phyloP scores from a whole-genome alignment of 2,329 filamentous ascomycete genomes.

The Lasiodiplodia hormozganensis region DNA sequence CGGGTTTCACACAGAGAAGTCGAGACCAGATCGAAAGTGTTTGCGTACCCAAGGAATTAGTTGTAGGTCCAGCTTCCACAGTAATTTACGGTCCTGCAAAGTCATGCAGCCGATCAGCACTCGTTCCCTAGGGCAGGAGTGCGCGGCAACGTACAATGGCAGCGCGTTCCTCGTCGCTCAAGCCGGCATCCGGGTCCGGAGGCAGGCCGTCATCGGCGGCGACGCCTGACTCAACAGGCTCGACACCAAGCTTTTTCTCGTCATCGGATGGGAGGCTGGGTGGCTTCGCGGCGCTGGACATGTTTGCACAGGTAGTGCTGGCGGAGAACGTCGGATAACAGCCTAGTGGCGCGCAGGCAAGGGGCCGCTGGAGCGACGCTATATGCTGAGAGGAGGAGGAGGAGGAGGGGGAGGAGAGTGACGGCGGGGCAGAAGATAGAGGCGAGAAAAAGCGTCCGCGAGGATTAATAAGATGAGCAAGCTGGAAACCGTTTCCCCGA shows the following conservation, averaged over 20 bases:
- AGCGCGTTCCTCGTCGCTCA: slow-evolving; percentile 68
- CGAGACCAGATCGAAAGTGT: neutral
- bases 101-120: neutral
- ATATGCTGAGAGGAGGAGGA: neutral
- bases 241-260: slow-evolving; percentile 31
- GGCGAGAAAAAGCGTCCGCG: neutral
- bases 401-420: neutral
- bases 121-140: neutral
- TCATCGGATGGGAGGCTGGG: slow-evolving; percentile 31
- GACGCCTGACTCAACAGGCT: slow-evolving; percentile 27
- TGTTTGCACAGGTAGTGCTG: neutral
- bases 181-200: slow-evolving; percentile 68
- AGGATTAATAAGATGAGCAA: slow-evolving; percentile 1
- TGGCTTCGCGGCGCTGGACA: slow-evolving; percentile 5
- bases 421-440: neutral
- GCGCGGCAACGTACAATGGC: slow-evolving; percentile 60
- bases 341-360: neutral
- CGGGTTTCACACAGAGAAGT: neutral
- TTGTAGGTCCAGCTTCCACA: slow-evolving; percentile 67
- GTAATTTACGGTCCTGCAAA: slow-evolving; percentile 64
- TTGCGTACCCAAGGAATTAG: slow-evolving; percentile 64
- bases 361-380: neutral
- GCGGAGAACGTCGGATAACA: neutral
- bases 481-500: slow-evolving; percentile 1
- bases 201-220: slow-evolving; percentile 29